Conservation (phyloP, 176 grass and related monocot genomes). For the Phoenix roebelenii region DNA sequence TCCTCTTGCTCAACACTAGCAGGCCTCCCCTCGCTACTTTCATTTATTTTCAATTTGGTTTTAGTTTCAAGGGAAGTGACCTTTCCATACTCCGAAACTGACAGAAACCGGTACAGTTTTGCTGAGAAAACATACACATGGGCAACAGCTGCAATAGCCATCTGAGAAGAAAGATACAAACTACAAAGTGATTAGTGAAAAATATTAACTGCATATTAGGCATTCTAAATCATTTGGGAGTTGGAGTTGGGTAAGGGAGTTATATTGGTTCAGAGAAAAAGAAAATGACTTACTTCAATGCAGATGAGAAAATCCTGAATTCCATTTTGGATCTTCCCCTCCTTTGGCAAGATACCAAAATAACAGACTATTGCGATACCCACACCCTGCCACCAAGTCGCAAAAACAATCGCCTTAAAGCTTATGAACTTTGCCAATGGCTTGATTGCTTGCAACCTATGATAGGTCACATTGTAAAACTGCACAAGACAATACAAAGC, state of each 20-base stretch:
- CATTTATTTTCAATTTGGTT: constrained; percentile 32
- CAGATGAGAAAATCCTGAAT: constrained; percentile 88
- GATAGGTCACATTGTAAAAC: constrained; percentile 73
- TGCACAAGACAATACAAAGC: constrained; percentile 85
- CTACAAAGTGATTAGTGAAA: not conserved
- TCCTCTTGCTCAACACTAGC: constrained; percentile 45
- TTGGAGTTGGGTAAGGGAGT: too few species aligned
- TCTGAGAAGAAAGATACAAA: constrained; percentile 34
- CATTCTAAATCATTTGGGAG: too few species aligned
- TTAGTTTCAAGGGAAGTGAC: constrained; percentile 32
- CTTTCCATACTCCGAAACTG: constrained; percentile 18
- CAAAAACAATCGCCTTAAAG: constrained; percentile 97
- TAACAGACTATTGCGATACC: constrained; percentile 70
- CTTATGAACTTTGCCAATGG: constrained; percentile 93
- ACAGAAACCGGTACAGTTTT: constrained; percentile 44
- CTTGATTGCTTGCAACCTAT: constrained; percentile 55
- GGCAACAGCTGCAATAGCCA: constrained; percentile 57
- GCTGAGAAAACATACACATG: constrained; percentile 69
- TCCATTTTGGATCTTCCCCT: constrained; percentile 55
- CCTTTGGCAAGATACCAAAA: constrained; percentile 51
- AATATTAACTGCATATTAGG: too few species aligned
- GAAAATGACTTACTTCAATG: constrained; percentile 55
- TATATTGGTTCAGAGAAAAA: not conserved
- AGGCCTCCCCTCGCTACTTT: constrained; percentile 1
- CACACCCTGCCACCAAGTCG: constrained; percentile 92